Evolutionary conservation across 805 yeast genomes (phyloP).

Genomic region (Teunomyces funiuensis): DNA sequence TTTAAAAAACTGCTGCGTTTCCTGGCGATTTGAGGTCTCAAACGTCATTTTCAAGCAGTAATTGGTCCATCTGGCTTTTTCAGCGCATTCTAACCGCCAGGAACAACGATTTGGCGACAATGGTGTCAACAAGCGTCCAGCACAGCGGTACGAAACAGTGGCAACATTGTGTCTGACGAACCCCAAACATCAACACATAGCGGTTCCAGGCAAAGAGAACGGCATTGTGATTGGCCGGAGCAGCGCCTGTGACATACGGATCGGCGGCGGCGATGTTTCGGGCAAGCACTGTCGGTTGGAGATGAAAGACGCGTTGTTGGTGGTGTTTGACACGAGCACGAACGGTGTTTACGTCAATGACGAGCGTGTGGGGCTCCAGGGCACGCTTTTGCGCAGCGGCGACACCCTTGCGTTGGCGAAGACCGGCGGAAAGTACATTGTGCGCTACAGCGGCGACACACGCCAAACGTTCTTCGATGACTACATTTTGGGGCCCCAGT

Average conservation of each 20-base stretch:
- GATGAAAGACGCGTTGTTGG: slow-evolving; percentile 5
- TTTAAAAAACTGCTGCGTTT: background rate
- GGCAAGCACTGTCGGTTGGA: slow-evolving; percentile 59
- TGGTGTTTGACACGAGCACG: slow-evolving; percentile 3
- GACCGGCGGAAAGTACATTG: slow-evolving; percentile 48
- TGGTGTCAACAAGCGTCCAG: slow-evolving; percentile 15
- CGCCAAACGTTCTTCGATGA: slow-evolving; percentile 52
- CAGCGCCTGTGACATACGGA: slow-evolving; percentile 54
- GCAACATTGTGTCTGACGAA: slow-evolving; percentile 25
- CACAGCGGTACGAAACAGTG: slow-evolving; percentile 17
- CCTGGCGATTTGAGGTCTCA: background rate
- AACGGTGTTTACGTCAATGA: slow-evolving; percentile 73
- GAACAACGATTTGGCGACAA: slow-evolving; percentile 8
- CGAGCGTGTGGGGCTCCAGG: slow-evolving; percentile 47
- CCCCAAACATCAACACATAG: slow-evolving; percentile 20
- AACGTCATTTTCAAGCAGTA: too few species aligned
- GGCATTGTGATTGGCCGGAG: slow-evolving; percentile 52
- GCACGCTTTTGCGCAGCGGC: slow-evolving; percentile 57
- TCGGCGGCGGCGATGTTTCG: slow-evolving; percentile 62
- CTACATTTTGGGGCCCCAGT: slow-evolving; percentile 54
- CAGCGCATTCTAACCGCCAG: slow-evolving; percentile 14
- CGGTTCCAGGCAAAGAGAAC: slow-evolving; percentile 23
- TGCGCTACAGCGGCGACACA: slow-evolving; percentile 39
- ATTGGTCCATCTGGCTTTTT: background rate
- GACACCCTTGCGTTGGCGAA: slow-evolving; percentile 61